Conservation (phyloP, 2,329 filamentous ascomycete species). For the Pseudogymnoascus sp. region DNA sequence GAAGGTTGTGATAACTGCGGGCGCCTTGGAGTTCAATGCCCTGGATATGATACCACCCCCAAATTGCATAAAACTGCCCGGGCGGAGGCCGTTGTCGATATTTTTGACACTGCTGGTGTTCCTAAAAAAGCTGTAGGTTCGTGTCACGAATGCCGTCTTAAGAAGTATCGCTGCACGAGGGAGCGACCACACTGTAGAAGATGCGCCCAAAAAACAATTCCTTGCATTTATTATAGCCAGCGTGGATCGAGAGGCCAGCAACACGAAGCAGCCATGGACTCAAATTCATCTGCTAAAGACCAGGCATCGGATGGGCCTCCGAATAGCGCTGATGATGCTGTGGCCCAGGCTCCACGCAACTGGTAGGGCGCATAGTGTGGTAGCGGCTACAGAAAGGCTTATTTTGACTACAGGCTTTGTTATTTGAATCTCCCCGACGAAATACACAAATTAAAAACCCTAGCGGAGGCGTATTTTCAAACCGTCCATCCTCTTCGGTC, state of each 20-base stretch:
- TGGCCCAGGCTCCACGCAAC: background rate
- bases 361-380: background rate
- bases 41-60: conserved; percentile 19
- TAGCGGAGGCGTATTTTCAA: conserved; percentile 9
- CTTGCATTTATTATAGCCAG: conserved; percentile 18
- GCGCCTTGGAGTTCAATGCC: conserved; percentile 24
- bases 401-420: background rate
- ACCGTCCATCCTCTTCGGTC: conserved; percentile 10
- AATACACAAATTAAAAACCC: background rate
- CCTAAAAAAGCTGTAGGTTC: conserved; percentile 26
- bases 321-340: background rate
- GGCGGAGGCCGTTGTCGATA: conserved; percentile 20
- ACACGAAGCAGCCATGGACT: background rate
- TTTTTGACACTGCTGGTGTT: conserved; percentile 25
- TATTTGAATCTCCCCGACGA: background rate
- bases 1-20: conserved; percentile 20
- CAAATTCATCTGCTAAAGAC: background rate
- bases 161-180: conserved; percentile 25
- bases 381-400: background rate
- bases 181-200: conserved; percentile 24
- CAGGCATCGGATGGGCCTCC: background rate
- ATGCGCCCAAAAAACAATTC: conserved; percentile 20
- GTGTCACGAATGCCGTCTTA: conserved; percentile 24
- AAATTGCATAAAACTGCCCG: background rate
- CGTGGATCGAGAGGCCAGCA: background rate